Conservation (phyloP, 495 filamentous ascomycete genomes). For the Annulohypoxylon moriforme region DNA sequence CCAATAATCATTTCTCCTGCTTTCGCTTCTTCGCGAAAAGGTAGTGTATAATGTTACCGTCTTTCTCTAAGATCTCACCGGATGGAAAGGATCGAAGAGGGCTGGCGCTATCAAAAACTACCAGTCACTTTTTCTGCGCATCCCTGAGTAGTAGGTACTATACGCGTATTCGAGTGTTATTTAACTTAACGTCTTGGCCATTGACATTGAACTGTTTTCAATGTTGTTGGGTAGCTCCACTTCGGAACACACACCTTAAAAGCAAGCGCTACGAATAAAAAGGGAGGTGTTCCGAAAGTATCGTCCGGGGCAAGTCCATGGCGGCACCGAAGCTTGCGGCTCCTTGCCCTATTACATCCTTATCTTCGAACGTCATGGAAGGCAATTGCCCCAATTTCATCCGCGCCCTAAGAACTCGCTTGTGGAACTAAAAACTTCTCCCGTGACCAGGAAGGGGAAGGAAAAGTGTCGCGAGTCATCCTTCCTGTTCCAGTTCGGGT, state of each 20-base stretch:
- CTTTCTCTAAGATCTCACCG: not conserved
- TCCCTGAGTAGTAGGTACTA: not conserved
- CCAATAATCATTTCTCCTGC: not conserved
- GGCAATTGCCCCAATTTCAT: slow-evolving; percentile 24
- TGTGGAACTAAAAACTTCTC: slow-evolving; percentile 7
- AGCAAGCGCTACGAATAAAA: slow-evolving; percentile 4
- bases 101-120: not conserved
- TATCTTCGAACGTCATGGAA: slow-evolving; percentile 24
- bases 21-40: not conserved
- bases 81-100: not conserved
- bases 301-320: slow-evolving; percentile 6
- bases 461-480: slow-evolving; percentile 24
- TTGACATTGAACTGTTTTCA: not conserved
- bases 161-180: not conserved
- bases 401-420: slow-evolving; percentile 27
- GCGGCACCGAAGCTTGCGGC: slow-evolving; percentile 34
- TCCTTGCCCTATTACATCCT: slow-evolving; percentile 11
- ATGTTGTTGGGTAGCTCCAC: slow-evolving; percentile 2
- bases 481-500: slow-evolving; percentile 14
- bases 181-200: not conserved
- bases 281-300: not conserved
- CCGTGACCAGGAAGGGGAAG: slow-evolving; percentile 6
- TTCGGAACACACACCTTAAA: slow-evolving; percentile 22
- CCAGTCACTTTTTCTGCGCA: slow-evolving; percentile 1
- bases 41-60: not conserved